Evolutionary conservation across 2,329 filamentous ascomycete genomes (phyloP).

Genomic region (Neospermospora avenae): DNA sequence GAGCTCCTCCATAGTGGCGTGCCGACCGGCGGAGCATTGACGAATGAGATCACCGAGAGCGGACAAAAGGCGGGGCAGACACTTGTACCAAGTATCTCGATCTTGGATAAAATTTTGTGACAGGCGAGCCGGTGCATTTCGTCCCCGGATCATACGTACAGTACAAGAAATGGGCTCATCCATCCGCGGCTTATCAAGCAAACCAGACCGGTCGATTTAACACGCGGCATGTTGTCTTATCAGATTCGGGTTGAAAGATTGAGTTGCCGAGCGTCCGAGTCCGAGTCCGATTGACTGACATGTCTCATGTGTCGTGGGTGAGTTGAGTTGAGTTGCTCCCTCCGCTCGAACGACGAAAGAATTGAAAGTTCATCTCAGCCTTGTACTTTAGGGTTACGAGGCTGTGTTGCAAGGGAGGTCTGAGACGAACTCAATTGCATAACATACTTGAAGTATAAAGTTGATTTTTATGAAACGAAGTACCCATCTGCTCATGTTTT

Average conservation of each 20-base stretch:
- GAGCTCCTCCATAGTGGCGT: too few species aligned
- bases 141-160: too few species aligned
- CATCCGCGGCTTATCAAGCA: neutral
- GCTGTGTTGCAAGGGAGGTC: neutral
- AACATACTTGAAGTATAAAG: too few species aligned
- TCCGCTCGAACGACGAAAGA: too few species aligned
- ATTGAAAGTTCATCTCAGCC: neutral
- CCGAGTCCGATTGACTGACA: neutral
- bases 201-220: constrained; percentile 3
- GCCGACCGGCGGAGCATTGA: too few species aligned
- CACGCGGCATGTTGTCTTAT: neutral
- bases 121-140: constrained; percentile 1
- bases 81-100: neutral
- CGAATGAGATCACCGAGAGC: constrained; percentile 3
- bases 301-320: constrained; percentile 2
- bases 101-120: neutral
- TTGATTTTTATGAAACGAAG: too few species aligned
- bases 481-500: too few species aligned
- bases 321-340: too few species aligned
- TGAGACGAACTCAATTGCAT: too few species aligned
- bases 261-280: neutral
- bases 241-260: neutral
- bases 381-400: neutral
- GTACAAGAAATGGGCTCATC: constrained; percentile 1
- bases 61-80: neutral